These are phyloP conservation scores for Pleoardoris graminearum DNA, from an alignment of 2,329 filamentous ascomycete genomes.

Conservation along the genomic window DNA sequence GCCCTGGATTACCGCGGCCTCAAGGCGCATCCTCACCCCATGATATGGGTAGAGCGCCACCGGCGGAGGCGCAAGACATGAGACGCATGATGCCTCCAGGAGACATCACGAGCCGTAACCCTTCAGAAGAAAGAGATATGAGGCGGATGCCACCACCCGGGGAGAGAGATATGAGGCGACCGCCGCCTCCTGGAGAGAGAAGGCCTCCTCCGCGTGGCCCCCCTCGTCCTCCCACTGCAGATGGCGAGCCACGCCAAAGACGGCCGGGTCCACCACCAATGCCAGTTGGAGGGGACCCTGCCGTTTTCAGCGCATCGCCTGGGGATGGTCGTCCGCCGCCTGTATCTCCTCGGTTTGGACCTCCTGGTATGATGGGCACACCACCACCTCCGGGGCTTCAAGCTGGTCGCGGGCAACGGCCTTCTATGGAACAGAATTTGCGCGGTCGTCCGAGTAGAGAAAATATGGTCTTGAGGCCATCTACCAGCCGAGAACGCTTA, in stretches of 20 bases:
- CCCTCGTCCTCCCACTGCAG: conserved; percentile 15
- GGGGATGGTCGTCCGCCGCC: conserved; percentile 7
- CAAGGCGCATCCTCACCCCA: too few relatives aligned
- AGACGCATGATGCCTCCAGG: conserved; percentile 15
- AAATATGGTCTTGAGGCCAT: conserved; percentile 37
- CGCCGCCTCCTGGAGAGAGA: conserved; percentile 18
- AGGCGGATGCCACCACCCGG: conserved; percentile 15
- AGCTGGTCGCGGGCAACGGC: conserved; percentile 32
- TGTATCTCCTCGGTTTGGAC: conserved; percentile 9
- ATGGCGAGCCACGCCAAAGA: conserved; percentile 12
- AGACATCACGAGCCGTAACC: conserved; percentile 3
- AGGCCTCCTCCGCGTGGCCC: conserved; percentile 21
- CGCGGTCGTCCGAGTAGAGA: conserved; percentile 42
- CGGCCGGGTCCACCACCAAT: conserved; percentile 10
- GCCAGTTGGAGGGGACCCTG: conserved; percentile 9
- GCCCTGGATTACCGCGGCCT: too few relatives aligned
- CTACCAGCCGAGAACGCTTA: conserved; percentile 36
- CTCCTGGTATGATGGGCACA: conserved; percentile 21
- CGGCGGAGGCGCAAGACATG: background rate
- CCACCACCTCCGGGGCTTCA: conserved; percentile 27
- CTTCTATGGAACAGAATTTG: conserved; percentile 41
- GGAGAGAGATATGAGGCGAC: conserved; percentile 16
- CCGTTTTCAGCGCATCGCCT: conserved; percentile 2
- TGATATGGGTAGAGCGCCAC: too few relatives aligned
- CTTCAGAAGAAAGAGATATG: conserved; percentile 1